Conservation (phyloP, 305 asterid species). For the Solanum hybrid region DNA sequence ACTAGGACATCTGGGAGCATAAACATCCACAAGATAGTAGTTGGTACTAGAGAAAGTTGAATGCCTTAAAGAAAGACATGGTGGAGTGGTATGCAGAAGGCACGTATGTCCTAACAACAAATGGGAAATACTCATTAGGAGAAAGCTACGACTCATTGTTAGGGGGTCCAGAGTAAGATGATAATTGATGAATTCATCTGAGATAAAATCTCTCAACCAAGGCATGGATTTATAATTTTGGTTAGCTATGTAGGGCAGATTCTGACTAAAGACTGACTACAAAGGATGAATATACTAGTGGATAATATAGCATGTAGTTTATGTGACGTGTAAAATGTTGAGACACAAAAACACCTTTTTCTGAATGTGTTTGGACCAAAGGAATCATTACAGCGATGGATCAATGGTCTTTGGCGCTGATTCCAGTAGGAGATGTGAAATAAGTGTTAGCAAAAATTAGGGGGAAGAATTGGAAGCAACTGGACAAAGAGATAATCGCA, state of each 20-base stretch:
- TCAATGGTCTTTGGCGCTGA: neutral
- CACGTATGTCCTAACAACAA: neutral
- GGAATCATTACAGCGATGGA: neutral
- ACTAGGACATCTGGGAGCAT: neutral
- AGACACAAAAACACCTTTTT: neutral
- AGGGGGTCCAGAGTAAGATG: neutral
- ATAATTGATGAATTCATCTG: neutral
- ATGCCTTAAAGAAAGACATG: neutral
- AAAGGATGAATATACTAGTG: neutral
- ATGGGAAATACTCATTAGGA: neutral
- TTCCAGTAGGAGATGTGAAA: neutral
- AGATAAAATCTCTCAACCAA: neutral
- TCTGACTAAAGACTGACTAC: neutral
- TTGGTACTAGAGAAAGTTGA: neutral
- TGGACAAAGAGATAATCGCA: neutral
- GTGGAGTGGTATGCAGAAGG: neutral
- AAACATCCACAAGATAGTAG: neutral
- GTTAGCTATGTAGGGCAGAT: neutral
- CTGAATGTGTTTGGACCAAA: neutral
- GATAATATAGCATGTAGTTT: neutral
- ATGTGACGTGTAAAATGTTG: neutral
- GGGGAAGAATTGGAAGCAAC: neutral
- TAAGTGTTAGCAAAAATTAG: neutral
- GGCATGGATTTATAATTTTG: neutral
- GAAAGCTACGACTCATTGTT: neutral